These are phyloP conservation scores for Colletotrichum endophyticum DNA, from an alignment of 2,329 filamentous ascomycete genomes.

Conservation along the genomic window DNA sequence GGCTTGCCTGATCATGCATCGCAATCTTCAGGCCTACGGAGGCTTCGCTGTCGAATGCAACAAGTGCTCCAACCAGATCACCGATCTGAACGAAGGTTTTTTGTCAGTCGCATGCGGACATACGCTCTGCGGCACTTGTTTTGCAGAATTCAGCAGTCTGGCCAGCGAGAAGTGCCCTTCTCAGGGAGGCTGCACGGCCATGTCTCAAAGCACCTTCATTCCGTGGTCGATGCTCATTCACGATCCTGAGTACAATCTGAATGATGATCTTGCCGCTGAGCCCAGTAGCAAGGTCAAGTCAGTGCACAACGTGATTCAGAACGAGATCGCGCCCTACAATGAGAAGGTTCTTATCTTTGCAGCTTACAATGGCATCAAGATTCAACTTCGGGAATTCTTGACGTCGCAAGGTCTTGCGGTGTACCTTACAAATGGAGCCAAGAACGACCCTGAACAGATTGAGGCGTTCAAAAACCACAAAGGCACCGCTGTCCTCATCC, in stretches of 20 bases:
- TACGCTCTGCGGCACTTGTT: background rate
- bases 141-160: background rate
- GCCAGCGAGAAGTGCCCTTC: background rate
- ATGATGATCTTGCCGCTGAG: background rate
- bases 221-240: background rate
- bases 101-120: constrained; percentile 10
- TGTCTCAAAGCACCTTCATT: background rate
- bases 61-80: background rate
- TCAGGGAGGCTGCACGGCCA: background rate
- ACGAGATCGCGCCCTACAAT: constrained; percentile 18
- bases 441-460: constrained; percentile 14
- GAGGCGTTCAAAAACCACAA: constrained; percentile 30
- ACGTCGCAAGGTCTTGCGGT: constrained; percentile 21
- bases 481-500: constrained; percentile 34
- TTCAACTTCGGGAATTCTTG: constrained; percentile 22
- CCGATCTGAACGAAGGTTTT: background rate
- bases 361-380: constrained; percentile 34
- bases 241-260: background rate
- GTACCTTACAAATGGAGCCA: background rate
- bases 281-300: constrained; percentile 24
- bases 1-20: background rate
- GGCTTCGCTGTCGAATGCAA: background rate
- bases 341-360: constrained; percentile 41
- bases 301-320: constrained; percentile 26
- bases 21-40: background rate